Conservation (phyloP, 2,329 filamentous ascomycete species). For the Mycocentrospora acerina region DNA sequence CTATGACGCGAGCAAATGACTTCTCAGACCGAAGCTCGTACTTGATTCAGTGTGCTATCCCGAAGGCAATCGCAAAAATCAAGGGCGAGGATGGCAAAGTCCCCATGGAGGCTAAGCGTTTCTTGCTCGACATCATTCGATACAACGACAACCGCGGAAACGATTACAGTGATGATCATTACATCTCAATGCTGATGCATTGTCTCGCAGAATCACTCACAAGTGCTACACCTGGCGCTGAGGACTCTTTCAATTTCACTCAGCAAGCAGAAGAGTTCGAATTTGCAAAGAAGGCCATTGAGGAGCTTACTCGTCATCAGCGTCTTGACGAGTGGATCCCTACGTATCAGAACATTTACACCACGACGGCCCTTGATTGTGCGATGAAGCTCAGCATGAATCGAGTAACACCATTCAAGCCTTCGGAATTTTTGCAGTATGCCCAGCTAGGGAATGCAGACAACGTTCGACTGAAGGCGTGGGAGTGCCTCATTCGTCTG, state of each 20-base stretch:
- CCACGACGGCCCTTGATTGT: conserved; percentile 62
- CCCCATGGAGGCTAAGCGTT: conserved; percentile 74
- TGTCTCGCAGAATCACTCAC: conserved; percentile 59
- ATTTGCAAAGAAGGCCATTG: conserved; percentile 58
- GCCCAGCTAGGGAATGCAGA: conserved; percentile 61
- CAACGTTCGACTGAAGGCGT: conserved; percentile 61
- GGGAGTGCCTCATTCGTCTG: conserved; percentile 58
- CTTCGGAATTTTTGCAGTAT: conserved; percentile 62
- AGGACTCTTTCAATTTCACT: conserved; percentile 47
- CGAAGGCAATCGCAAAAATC: conserved; percentile 75
- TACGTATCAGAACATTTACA: conserved; percentile 66
- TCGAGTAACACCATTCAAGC: conserved; percentile 54
- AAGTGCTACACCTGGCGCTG: conserved; percentile 13
- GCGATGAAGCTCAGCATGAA: conserved; percentile 57
- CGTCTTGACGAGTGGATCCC: conserved; percentile 68
- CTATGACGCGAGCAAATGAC: conserved; percentile 84
- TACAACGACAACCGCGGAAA: conserved; percentile 97
- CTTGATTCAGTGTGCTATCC: conserved; percentile 79
- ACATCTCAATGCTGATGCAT: conserved; percentile 77
- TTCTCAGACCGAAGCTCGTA: conserved; percentile 87
- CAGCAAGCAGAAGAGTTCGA: conserved; percentile 54
- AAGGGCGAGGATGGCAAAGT: conserved; percentile 75
- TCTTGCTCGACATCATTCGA: conserved; percentile 84
- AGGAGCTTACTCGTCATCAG: conserved; percentile 63
- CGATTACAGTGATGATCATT: conserved; percentile 83